phyloP scores from a whole-genome alignment of 805 yeast species.

The Yamadazyma olivae region DNA sequence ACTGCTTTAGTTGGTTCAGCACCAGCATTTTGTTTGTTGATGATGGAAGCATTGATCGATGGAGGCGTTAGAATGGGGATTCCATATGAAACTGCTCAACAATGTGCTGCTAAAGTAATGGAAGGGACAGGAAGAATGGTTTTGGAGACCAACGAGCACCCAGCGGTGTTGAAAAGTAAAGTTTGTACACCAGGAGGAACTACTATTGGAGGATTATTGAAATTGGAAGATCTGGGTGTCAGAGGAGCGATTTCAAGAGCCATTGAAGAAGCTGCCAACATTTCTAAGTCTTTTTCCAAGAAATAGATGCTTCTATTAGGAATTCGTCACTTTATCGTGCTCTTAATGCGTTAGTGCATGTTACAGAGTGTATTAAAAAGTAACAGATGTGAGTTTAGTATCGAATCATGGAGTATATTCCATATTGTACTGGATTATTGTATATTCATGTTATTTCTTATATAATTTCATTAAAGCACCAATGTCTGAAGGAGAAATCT shows the following conservation, averaged over 20 bases:
- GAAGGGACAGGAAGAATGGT: constrained; percentile 95
- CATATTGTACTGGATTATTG: too few relatives aligned
- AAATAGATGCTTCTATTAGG: constrained; percentile 20
- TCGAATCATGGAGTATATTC: too few relatives aligned
- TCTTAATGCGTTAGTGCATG: neutral
- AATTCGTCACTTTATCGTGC: neutral
- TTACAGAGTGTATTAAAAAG: too few relatives aligned
- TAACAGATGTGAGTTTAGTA: too few relatives aligned
- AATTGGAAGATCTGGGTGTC: constrained; percentile 88
- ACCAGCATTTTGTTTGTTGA: constrained; percentile 86
- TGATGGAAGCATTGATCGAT: constrained; percentile 89
- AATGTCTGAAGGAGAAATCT: constrained; percentile 31
- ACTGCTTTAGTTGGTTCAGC: constrained; percentile 95
- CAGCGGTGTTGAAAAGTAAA: constrained; percentile 79
- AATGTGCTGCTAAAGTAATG: constrained; percentile 89
- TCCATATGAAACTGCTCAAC: constrained; percentile 76
- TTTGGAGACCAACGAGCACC: constrained; percentile 76
- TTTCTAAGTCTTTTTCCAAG: constrained; percentile 54
- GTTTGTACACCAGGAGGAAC: constrained; percentile 99
- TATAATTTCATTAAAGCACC: constrained; percentile 5
- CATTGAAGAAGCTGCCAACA: constrained; percentile 86
- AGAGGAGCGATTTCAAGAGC: constrained; percentile 86
- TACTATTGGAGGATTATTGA: constrained; percentile 91
- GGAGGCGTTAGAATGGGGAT: constrained; percentile 95
- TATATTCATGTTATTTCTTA: neutral